phyloP scores from a whole-genome alignment of 768 basidiomycete species.

The Clavaria fumosa region DNA sequence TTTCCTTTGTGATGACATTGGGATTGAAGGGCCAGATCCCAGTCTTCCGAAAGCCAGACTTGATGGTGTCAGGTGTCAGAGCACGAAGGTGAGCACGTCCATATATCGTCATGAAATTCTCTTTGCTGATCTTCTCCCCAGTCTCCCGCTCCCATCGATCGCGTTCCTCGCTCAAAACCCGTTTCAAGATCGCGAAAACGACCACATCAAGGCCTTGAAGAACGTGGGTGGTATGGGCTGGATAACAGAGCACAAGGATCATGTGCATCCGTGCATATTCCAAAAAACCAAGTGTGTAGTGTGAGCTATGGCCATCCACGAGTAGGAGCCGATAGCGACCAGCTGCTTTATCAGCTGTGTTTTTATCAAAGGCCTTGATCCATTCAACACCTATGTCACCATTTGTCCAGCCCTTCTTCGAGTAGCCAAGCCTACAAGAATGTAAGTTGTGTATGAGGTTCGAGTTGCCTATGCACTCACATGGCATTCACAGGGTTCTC shows the following conservation, averaged over 20 bases:
- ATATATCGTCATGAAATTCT: constrained; percentile 18
- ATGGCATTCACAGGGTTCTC: constrained; percentile 26
- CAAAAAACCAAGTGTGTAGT: constrained; percentile 17
- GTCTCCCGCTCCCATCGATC: constrained; percentile 9
- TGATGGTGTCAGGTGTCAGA: constrained; percentile 8
- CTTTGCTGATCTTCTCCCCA: constrained; percentile 13
- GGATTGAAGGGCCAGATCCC: constrained; percentile 13
- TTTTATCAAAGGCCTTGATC: constrained; percentile 17
- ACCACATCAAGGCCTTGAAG: constrained; percentile 14
- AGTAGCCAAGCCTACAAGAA: constrained; percentile 1
- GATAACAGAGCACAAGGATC: constrained; percentile 19
- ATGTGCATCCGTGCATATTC: constrained; percentile 14
- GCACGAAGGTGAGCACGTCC: constrained; percentile 7
- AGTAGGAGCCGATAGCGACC: constrained; percentile 17
- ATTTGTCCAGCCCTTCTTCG: constrained; percentile 10
- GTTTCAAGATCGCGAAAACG: constrained; percentile 10
- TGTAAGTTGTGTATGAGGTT: neutral
- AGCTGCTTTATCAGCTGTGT: constrained; percentile 12
- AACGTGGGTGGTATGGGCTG: constrained; percentile 15
- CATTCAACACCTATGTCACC: constrained; percentile 14
- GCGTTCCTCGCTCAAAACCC: constrained; percentile 10
- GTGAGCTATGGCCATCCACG: constrained; percentile 26
- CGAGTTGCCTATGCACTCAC: constrained; percentile 14
- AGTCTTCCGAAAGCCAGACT: constrained; percentile 13
- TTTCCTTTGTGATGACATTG: constrained; percentile 12